Conservation (phyloP, 352 stramenopile genomes). For the Globisporangium paroecandrum region DNA sequence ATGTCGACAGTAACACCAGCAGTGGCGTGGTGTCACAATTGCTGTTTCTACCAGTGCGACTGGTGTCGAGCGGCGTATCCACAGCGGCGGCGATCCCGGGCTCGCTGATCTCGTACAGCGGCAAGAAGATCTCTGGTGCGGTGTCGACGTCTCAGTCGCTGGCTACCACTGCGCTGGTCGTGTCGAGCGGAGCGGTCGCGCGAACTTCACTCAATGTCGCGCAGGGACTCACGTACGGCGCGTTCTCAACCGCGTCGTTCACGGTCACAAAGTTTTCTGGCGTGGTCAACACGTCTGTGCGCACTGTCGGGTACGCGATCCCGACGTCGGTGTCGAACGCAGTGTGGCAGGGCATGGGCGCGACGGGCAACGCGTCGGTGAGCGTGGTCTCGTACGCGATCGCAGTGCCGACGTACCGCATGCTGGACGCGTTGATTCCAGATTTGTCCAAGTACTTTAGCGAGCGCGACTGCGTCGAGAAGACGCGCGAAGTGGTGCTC, state of each 20-base stretch:
- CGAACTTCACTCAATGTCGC: slow-evolving; percentile 58
- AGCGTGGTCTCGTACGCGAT: slow-evolving; percentile 64
- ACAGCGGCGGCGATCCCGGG: slow-evolving; percentile 52
- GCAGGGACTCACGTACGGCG: slow-evolving; percentile 39
- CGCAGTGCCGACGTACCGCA: slow-evolving; percentile 61
- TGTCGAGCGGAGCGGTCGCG: slow-evolving; percentile 41
- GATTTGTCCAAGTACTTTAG: slow-evolving; percentile 37
- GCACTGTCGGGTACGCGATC: slow-evolving; percentile 51
- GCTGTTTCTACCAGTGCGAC: slow-evolving; percentile 54
- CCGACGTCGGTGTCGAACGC: slow-evolving; percentile 56
- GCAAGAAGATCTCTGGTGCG: slow-evolving; percentile 50
- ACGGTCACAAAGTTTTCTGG: slow-evolving; percentile 48
- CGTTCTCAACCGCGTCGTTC: slow-evolving; percentile 53
- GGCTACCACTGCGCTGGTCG: slow-evolving; percentile 54
- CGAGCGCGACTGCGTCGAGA: slow-evolving; percentile 53
- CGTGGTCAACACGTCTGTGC: slow-evolving; percentile 50
- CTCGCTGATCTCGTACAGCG: slow-evolving; percentile 47
- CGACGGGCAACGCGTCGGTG: slow-evolving; percentile 55
- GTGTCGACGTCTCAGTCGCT: slow-evolving; percentile 58
- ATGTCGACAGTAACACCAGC: not conserved
- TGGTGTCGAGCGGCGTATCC: slow-evolving; percentile 56
- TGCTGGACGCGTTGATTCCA: slow-evolving; percentile 49
- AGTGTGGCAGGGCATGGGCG: slow-evolving; percentile 58
- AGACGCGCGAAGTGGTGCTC: slow-evolving; percentile 44
- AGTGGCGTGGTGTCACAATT: slow-evolving; percentile 43